Evolutionary conservation across 352 stramenopile species (phyloP), one percentile per base, ranked within the genome.

Genomic region (Pilasporangium apinafurcum): DNA sequence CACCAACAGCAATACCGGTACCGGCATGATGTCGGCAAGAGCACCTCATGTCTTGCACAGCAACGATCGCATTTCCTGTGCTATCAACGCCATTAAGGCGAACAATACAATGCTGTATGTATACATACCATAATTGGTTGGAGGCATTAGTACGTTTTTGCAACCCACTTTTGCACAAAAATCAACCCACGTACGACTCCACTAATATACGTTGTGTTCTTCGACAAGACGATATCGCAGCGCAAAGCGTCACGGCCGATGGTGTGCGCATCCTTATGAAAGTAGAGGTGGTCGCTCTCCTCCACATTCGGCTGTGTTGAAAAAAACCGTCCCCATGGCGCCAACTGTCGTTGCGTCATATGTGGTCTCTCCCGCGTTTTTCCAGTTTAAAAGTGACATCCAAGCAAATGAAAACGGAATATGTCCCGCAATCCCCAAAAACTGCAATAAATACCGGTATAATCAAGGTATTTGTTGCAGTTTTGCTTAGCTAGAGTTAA

Each of bases 241-340:
- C 57, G 67, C 31, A 34, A 43, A 13, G 62, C 52, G 29, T 65
- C 73, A 51, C 78, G 74, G 12, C 78, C 78, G 37, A 90, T 82
- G 22, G 43, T 60, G 31, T 73, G 78, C 36, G 34, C 34, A 41
- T 54, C 56, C 9, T 49, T 48, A 13, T 41, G 53, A 41, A 89
- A 85, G 53, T 83, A 78, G 24, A 89, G 58, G 51, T 86, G 71
- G 53, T 89, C 71, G 25, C 36, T 70, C 44, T 89, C 71, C 2
- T 59, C 53, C 10, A 62, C 59, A n/a, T n/a, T n/a, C n/a, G n/a
- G 44, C 44, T 34, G 17, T 34, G 2, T 28, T 6, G 3, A 13
- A n/a, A 13, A 13, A 42, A 24, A 13, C 8, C 8, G 29, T 42
- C 26, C 21, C 29, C 21, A 26, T 26, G 17, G 29, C 26, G 29